A percentile compares a stretch with the other conserved stretches of the same genome.
Evolutionary conservation across 2,329 filamentous ascomycete species (phyloP).

Genomic region (Curvularia lunata): DNA sequence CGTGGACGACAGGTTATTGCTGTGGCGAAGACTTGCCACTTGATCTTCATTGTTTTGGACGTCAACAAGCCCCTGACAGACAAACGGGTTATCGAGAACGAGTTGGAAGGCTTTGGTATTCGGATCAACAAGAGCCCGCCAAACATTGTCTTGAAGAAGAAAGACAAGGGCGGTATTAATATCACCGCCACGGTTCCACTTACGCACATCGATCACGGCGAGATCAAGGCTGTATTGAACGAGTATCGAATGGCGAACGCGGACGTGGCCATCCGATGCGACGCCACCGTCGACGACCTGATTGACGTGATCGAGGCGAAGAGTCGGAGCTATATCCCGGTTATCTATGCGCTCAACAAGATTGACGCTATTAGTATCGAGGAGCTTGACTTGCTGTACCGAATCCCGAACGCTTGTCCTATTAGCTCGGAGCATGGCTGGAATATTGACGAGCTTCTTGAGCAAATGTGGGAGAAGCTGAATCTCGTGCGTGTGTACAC

Average conservation of each 20-base stretch:
- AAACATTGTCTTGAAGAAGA: conserved; percentile 99
- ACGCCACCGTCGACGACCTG: conserved; percentile 95
- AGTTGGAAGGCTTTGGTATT: conserved; percentile 96
- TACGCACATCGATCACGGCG: conserved; percentile 90
- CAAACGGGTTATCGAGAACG: conserved; percentile 92
- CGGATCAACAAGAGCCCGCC: conserved; percentile 96
- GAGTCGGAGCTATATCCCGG: conserved; percentile 95
- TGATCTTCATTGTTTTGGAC: conserved; percentile 98
- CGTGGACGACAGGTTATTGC: conserved; percentile 98
- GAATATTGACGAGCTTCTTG: conserved; percentile 96
- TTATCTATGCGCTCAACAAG: conserved; percentile 98
- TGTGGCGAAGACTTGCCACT: conserved; percentile 96
- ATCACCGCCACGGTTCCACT: conserved; percentile 95
- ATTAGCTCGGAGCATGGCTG: conserved; percentile 95
- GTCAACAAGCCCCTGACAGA: conserved; percentile 98
- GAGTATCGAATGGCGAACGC: conserved; percentile 97
- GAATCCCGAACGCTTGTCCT: conserved; percentile 94
- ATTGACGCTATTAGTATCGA: conserved; percentile 98
- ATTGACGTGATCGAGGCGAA: conserved; percentile 96
- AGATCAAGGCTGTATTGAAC: conserved; percentile 97
- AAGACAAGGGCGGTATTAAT: conserved; percentile 96
- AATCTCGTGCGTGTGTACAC: conserved; percentile 93
- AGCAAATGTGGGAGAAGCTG: conserved; percentile 98
- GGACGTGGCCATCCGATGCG: conserved; percentile 96
- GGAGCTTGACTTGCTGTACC: conserved; percentile 93